These are phyloP conservation scores for Stagonosporopsis tanaceti DNA, from an alignment of 2,329 filamentous ascomycete genomes.

Conservation along the genomic window DNA sequence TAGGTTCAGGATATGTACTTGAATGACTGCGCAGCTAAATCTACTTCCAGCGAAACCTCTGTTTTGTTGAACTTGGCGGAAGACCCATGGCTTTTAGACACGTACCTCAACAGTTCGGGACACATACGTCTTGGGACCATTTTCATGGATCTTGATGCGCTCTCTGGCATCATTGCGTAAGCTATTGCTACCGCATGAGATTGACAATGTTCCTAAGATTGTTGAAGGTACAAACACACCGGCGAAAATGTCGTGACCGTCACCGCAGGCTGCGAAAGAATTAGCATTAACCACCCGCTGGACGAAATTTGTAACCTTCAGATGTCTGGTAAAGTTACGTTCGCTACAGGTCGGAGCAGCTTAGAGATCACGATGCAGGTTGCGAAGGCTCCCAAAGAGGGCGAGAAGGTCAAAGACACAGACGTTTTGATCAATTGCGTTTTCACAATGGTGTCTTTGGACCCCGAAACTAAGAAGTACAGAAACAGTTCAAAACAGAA, in stretches of 20 bases:
- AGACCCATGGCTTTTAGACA: slow-evolving; percentile 80
- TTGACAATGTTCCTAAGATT: slow-evolving; percentile 18
- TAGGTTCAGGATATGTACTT: no score
- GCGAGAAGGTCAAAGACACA: slow-evolving; percentile 63
- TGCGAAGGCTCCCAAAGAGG: slow-evolving; percentile 69
- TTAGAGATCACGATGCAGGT: slow-evolving; percentile 79
- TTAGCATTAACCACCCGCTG: slow-evolving; percentile 73
- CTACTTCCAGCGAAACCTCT: slow-evolving; percentile 38
- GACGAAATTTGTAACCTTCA: slow-evolving; percentile 82
- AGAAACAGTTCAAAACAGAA: background rate
- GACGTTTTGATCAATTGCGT: slow-evolving; percentile 75
- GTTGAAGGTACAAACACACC: slow-evolving; percentile 68
- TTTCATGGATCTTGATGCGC: slow-evolving; percentile 81
- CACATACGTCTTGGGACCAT: slow-evolving; percentile 76
- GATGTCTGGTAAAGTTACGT: slow-evolving; percentile 73
- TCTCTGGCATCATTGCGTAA: slow-evolving; percentile 75
- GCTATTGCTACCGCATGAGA: slow-evolving; percentile 64
- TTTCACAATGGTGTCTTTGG: slow-evolving; percentile 79
- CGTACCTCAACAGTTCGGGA: slow-evolving; percentile 78
- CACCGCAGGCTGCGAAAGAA: slow-evolving; percentile 70
- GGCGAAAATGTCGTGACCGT: slow-evolving; percentile 70
- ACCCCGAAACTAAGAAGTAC: slow-evolving; percentile 71
- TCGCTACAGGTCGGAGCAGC: slow-evolving; percentile 75
- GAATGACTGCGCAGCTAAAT: no score
- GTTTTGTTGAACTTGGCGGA: slow-evolving; percentile 74